Conservation (phyloP, 208 protist genomes). For the Acanthamoeba sp. region DNA sequence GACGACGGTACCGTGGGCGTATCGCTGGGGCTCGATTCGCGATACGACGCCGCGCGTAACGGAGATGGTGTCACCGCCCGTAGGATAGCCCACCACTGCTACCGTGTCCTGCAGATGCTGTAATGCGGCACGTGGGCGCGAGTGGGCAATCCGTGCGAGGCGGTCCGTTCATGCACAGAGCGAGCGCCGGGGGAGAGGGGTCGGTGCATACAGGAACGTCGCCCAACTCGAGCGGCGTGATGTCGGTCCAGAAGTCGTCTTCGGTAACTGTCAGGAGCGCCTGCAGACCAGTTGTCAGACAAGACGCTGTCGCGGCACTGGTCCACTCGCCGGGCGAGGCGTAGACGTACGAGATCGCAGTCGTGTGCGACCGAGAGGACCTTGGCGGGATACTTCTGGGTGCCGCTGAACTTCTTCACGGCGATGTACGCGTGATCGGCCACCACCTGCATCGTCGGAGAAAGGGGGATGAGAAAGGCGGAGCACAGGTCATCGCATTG, state of each 20-base stretch:
- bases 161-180: neutral
- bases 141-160: too few species aligned
- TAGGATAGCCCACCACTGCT: constrained; percentile 86
- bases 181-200: neutral
- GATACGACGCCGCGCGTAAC: constrained; percentile 86
- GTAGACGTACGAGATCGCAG: constrained; percentile 78
- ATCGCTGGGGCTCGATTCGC: constrained; percentile 79
- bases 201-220: neutral
- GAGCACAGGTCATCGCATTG: too few species aligned
- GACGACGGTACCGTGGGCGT: constrained; percentile 66
- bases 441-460: constrained; percentile 82
- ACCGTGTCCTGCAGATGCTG: constrained; percentile 86
- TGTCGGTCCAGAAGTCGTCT: constrained; percentile 82
- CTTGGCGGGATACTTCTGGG: constrained; percentile 79
- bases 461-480: too few species aligned
- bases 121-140: too few species aligned
- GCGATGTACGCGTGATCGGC: constrained; percentile 74
- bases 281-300: too few species aligned
- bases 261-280: constrained; percentile 80
- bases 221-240: constrained; percentile 31
- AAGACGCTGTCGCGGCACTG: too few species aligned
- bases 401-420: constrained; percentile 83
- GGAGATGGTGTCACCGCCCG: constrained; percentile 87
- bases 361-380: constrained; percentile 83
- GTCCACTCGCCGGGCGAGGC: too few species aligned